Evolutionary conservation across 164 flowering plant species (phyloP), one percentile per base, ranked within the genome.

Genomic region (Echeveria elegans): DNA sequence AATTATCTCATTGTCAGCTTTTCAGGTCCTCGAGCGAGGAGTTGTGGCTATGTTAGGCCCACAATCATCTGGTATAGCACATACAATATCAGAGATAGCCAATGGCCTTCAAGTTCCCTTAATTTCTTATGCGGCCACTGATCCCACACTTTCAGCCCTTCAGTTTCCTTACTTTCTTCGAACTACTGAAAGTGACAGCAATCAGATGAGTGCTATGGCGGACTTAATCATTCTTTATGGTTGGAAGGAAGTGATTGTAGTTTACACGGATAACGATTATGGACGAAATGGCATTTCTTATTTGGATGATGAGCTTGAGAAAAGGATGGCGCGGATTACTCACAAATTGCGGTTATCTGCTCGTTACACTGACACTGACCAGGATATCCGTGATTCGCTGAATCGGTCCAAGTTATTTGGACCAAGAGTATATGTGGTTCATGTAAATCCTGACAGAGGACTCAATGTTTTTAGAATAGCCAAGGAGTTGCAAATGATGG

Each of bases 121-220:
- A 34, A 38, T 92, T 59, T 88, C 98, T 29, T 91, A 74, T 75
- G 86, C 84, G 34, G 93, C 90, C 50, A 88, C 96, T 32, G 97
- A 91, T 69, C 94, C 97, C 16, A 82, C 89, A 65, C 83, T 91
- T 1, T 87, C 97, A 61, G 74, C 97, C 28, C 85, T 82, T 41
- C 96, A 91, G 66, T 86, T 77, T 65, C 92, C 93, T 2, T 89
- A 66, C 72, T 88, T 90, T 60, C 29, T 90, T 34, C 82, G 95
- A 19, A 81, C 78, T 14, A 78, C 88, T 4, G 82, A 69, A 53
- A 87, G 86, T 63, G 96, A 89, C 68, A 68, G 78, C 59, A 66
- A 69, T 68, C 97, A 91, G 71, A 91, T 91, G 97, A 52, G 76
- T 72, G 96, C 94, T 38, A 80, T 91, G 74, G 88, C 93, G 71